phyloP scores from a whole-genome alignment of 108 stramenopile species.

The Nitzschia putrida region DNA sequence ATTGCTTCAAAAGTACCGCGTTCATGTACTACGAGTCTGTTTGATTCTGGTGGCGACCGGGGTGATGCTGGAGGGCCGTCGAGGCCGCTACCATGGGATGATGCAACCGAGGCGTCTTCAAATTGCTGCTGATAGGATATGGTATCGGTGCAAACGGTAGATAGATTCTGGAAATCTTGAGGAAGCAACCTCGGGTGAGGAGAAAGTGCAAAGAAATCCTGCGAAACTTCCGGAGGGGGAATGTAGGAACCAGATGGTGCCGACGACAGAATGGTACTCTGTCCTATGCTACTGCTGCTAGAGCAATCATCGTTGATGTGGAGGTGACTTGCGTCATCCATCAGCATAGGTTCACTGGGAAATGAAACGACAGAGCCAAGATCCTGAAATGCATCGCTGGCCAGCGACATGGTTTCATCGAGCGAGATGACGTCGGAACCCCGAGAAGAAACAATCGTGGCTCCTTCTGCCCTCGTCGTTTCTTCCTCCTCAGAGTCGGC shows the following conservation, averaged over 20 bases:
- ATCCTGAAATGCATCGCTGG: constrained; percentile 18
- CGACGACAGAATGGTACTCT: constrained; percentile 38
- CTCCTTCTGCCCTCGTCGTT: neutral
- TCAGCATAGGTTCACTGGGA: neutral
- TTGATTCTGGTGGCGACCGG: neutral
- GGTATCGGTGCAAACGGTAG: constrained; percentile 31
- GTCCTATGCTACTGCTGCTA: neutral
- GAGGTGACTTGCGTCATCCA: neutral
- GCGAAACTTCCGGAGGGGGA: constrained; percentile 23
- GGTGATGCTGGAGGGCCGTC: neutral
- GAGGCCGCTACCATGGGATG: constrained; percentile 1
- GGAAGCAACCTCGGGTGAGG: constrained; percentile 24
- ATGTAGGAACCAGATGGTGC: constrained; percentile 28
- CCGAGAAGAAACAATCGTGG: constrained; percentile 6
- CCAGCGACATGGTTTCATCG: constrained; percentile 13
- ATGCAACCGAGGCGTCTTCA: neutral
- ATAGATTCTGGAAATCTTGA: constrained; percentile 2
- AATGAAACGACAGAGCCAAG: constrained; percentile 18
- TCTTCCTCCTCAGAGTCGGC: neutral
- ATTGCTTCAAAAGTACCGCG: constrained; percentile 21
- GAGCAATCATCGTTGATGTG: neutral
- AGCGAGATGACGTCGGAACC: neutral
- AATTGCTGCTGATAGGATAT: constrained; percentile 8
- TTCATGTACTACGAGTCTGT: constrained; percentile 4
- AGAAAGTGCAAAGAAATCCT: constrained; percentile 14